Conservation (phyloP, 345 rosid genomes). For the Gossypioides kirkii region DNA sequence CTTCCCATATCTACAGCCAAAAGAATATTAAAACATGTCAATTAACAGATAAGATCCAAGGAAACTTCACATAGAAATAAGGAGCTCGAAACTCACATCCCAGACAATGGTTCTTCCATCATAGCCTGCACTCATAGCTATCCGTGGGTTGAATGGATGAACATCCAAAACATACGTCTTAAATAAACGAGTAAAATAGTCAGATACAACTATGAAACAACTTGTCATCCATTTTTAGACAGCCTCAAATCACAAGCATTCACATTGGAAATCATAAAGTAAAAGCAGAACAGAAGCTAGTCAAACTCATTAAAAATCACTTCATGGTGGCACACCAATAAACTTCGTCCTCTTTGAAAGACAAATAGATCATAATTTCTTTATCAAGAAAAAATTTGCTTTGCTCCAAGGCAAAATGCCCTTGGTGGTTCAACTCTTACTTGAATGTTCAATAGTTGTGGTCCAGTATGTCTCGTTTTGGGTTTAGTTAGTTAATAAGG, state of each 20-base stretch:
- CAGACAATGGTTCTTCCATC: slow-evolving; percentile 94
- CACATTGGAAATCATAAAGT: not conserved
- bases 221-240: slow-evolving; percentile 9
- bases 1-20: slow-evolving; percentile 89
- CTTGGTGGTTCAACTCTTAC: not conserved
- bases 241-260: slow-evolving; percentile 2
- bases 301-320: not conserved
- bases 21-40: slow-evolving; percentile 17
- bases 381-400: not conserved
- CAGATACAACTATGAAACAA: slow-evolving; percentile 15
- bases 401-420: not conserved
- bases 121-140: slow-evolving; percentile 99
- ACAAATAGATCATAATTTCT: not conserved
- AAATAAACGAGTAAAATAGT: slow-evolving; percentile 19
- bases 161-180: slow-evolving; percentile 98
- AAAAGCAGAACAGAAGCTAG: not conserved
- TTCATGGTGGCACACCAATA: not conserved
- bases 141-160: slow-evolving; percentile 96
- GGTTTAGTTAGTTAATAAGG: slow-evolving; percentile 1
- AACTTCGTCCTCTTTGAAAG: not conserved
- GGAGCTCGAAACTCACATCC: slow-evolving; percentile 81
- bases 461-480: not conserved
- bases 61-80: slow-evolving; percentile 14
- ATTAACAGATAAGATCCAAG: slow-evolving; percentile 12
- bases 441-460: not conserved